Base-by-base conservation (phyloP, 257 asterid genomes). In the Petunia secreta region DNA sequence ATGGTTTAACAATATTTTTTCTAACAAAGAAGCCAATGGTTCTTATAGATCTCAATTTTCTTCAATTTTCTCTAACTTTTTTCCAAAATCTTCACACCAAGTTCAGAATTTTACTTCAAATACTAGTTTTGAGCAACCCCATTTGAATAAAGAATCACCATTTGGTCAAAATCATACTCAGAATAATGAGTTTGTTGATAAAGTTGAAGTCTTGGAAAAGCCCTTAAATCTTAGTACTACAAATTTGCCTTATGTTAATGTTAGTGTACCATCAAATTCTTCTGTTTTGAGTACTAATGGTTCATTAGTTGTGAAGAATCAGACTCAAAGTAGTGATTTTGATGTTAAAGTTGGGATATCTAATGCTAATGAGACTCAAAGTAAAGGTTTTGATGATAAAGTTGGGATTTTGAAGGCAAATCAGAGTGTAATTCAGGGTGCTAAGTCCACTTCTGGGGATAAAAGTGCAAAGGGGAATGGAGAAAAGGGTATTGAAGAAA, bases 1-100 rank as follows among this genome's bases (percentile, higher is more conserved):
- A 25, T 87, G 90, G 88, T 89, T 89, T 62, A 66, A 92, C 1
- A 83, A 88, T 82, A 82, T 87, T 10, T 88, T 88, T 43, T 73
- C 85, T 13, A 74, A 41, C 25, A 65, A 80, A 36, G 34, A 2
- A 14, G 73, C 71, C 8, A 38, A 39, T 39, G 46, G 62, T 4
- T 1, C 43, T 8, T 48, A 59, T 25, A 62, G 71, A 34, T 8
- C 79, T 63, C 10, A 88, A 5, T 66, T 86, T 0, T 57, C 89
- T 34, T 76, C 91, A 2, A 8, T 14, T 53, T 71, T 82, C 58
- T 77, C 88, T 1, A 85, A 89, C 73, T 78, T 92, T 10, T 88
- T 85, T 81, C 86, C 97, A 5, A 87, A 89, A 75, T 78, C 91
- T 39, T 81, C 90, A 14, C 43, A 83, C 15, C 85, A 81, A 66